Evolutionary conservation across 768 basidiomycete species (phyloP).

Genomic region (Kwoniella dejecticola): DNA sequence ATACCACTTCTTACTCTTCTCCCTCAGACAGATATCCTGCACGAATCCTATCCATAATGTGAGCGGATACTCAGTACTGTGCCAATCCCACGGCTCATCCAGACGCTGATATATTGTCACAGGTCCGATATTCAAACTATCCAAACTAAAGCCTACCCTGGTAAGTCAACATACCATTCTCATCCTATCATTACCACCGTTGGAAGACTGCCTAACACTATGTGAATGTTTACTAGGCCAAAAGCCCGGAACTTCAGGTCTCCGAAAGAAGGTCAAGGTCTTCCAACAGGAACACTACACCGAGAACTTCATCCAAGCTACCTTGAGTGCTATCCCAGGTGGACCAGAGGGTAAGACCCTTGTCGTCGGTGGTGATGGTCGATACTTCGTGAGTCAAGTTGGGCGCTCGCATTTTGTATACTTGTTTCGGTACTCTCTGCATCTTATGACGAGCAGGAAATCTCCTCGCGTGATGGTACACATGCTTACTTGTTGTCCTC

Average conservation of each 20-base stretch:
- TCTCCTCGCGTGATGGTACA: too few relatives aligned
- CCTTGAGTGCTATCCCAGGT: conserved; percentile 79
- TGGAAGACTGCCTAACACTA: too few relatives aligned
- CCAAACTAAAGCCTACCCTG: conserved; percentile 80
- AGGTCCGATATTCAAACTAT: conserved; percentile 64
- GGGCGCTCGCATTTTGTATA: too few relatives aligned
- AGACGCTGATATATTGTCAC: neutral
- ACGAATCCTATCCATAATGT: conserved; percentile 22
- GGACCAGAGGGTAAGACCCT: conserved; percentile 69
- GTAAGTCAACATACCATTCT: conserved; percentile 13
- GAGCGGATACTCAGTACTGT: neutral
- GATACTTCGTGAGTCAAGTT: conserved; percentile 69
- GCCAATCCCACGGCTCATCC: neutral
- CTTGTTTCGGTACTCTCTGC: neutral
- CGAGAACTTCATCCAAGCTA: conserved; percentile 96
- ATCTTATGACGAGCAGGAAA: neutral
- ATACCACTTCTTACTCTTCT: conserved; percentile 12
- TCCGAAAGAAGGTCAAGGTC: conserved; percentile 95
- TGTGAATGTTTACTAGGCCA: too few relatives aligned
- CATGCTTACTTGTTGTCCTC: neutral
- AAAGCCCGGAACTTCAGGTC: conserved; percentile 96
- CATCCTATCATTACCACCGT: too few relatives aligned
- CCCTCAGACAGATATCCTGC: conserved; percentile 3
- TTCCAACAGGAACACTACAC: conserved; percentile 99
- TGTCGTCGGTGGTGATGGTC: conserved; percentile 96